A percentile compares a stretch with the other conserved stretches of the same genome.
phyloP scores from a whole-genome alignment of 2,329 filamentous ascomycete species.

The Penicillium sclerotiorum region DNA sequence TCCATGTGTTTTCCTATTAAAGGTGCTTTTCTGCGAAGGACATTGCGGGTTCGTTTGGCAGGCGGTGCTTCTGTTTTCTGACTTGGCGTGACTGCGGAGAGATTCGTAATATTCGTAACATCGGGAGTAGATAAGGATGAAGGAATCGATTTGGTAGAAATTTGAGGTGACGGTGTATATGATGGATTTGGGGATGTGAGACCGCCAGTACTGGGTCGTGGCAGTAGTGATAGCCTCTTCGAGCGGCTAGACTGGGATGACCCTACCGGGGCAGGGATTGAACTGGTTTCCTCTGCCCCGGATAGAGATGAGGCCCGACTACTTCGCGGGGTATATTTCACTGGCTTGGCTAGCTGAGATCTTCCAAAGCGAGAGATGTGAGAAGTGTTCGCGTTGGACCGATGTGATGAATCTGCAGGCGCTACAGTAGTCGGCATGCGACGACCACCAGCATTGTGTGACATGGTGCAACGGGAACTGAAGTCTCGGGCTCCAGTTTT shows the following conservation, averaged over 20 bases:
- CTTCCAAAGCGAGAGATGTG: constrained; percentile 25
- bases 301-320: constrained; percentile 33
- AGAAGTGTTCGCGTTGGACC: constrained; percentile 18
- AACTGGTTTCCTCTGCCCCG: constrained; percentile 27
- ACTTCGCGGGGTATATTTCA: constrained; percentile 23
- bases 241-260: constrained; percentile 25
- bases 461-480: constrained; percentile 37
- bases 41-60: constrained; percentile 38
- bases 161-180: constrained; percentile 15
- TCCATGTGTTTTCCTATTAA: constrained; percentile 41
- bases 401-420: constrained; percentile 27
- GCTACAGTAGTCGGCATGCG: constrained; percentile 33
- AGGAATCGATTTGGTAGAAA: constrained; percentile 11
- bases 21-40: constrained; percentile 46
- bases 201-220: constrained; percentile 30
- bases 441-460: constrained; percentile 35
- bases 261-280: constrained; percentile 22
- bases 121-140: constrained; percentile 18
- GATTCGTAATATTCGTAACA: constrained; percentile 17
- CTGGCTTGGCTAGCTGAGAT: constrained; percentile 31
- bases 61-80: constrained; percentile 20
- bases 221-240: constrained; percentile 32
- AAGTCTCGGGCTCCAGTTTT: constrained; percentile 30
- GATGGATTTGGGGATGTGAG: constrained; percentile 20
- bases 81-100: constrained; percentile 13